These are phyloP conservation scores for Cicer yamashitae DNA, from an alignment of 306 rosid genomes.

Conservation along the genomic window DNA sequence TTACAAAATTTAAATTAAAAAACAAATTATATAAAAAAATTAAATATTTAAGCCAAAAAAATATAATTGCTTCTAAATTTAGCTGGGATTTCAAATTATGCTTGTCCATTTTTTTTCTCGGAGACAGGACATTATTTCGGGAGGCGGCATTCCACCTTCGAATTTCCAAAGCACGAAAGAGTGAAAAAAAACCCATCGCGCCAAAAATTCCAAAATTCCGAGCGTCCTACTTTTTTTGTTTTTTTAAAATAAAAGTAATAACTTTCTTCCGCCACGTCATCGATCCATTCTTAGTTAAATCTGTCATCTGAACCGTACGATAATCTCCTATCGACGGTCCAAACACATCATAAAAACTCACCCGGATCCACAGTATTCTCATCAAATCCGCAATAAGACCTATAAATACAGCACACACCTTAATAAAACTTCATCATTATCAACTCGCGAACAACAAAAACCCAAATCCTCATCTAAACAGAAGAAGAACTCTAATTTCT, in stretches of 20 bases:
- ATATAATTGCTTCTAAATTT: no score
- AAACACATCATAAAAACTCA: background rate
- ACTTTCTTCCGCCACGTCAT: constrained; percentile 51
- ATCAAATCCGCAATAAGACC: background rate
- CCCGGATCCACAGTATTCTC: constrained; percentile 20
- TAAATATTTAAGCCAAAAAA: no score
- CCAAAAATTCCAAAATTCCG: background rate
- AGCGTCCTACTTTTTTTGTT: background rate
- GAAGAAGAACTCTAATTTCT: background rate
- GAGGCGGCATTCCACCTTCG: no score
- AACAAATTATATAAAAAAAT: no score
- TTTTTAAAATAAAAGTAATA: background rate
- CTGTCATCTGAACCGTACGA: constrained; percentile 37
- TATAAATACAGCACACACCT: constrained; percentile 33
- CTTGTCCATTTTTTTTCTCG: no score
- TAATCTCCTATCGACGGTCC: constrained; percentile 34
- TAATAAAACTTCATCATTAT: background rate
- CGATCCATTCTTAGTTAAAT: constrained; percentile 39
- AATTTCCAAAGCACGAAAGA: background rate
- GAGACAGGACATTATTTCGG: no score
- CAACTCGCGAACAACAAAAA: background rate
- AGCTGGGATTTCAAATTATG: no score
- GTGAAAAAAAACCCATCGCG: background rate
- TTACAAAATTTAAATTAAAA: no score
- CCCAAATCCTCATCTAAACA: background rate